Evolutionary conservation across 352 stramenopile genomes (phyloP), one percentile per base, ranked within the genome.

Genomic region (Plasmopara halstedii): DNA sequence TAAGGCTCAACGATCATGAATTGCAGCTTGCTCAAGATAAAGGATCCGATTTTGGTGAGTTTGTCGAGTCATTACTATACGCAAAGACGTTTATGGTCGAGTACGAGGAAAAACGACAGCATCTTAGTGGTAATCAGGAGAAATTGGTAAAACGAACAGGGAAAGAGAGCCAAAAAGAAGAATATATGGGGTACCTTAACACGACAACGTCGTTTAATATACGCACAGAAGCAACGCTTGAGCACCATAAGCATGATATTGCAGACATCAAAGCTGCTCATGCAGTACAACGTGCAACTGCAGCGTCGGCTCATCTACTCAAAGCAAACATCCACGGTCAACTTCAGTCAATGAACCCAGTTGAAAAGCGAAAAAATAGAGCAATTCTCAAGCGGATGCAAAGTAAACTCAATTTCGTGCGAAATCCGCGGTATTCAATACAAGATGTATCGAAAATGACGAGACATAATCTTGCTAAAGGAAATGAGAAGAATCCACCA

Each of bases 321-420:
- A 10, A 29, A 10, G 7, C 25, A 29, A 29, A 29, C 7, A 29
- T 6, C 25, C n/a, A n/a, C n/a, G n/a, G n/a, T n/a, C n/a, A 37
- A 27, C 26, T 22, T 37, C 41, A 34, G 23, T 27, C 13, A 14
- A 89, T 91, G 69, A 62, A 61, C 0, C 60, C 73, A 1, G 63
- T 61, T 0, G 76, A 88, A 29, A 64, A 64, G 49, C 60, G 70
- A 4, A 71, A 71, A 36, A 91, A 91, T 47, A 54, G 73, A 42
- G 70, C 43, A 22, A 88, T 91, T 42, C 66, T 88, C 9, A 42
- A 71, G 6, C 76, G 74, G 13, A 88, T 91, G 79, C 74, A 91
- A 46, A 86, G 56, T 7, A 87, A 85, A 32, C 77, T 91, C 14
- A 64, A 84, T 38, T 91, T 83, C 49, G 26, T 76, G 0, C 59